Percentiles rank a stretch among this genome's conserved stretches.
These are phyloP conservation scores for Debaryomyces sp. DNA, from an alignment of 1,139 yeast species.

Conservation along the genomic window DNA sequence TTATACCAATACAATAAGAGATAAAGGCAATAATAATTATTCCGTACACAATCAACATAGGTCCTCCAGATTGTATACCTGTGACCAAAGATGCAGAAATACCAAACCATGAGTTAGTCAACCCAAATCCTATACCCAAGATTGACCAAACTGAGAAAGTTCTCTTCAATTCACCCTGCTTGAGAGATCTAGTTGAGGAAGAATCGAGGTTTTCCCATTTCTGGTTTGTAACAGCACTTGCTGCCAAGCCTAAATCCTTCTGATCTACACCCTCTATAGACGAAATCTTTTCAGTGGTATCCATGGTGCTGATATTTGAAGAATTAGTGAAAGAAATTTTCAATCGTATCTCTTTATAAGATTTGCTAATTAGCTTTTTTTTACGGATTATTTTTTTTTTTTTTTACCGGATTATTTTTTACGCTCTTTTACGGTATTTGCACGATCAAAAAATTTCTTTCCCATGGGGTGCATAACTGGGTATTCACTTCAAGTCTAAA, in stretches of 20 bases:
- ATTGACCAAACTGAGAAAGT: slow-evolving; percentile 57
- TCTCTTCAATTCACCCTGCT: slow-evolving; percentile 43
- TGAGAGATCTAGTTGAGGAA: slow-evolving; percentile 7
- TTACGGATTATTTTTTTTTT: neutral
- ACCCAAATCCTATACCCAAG: slow-evolving; percentile 68
- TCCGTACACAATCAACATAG: slow-evolving; percentile 67
- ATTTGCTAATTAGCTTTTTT: neutral
- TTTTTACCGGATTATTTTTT: neutral
- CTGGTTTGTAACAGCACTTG: neutral
- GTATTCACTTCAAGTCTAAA: neutral
- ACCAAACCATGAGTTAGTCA: slow-evolving; percentile 74
- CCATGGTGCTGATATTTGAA: slow-evolving; percentile 1
- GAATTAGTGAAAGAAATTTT: neutral
- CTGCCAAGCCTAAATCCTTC: neutral
- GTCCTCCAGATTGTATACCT: slow-evolving; percentile 69
- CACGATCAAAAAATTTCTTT: neutral
- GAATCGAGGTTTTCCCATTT: slow-evolving; percentile 1
- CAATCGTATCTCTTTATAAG: neutral
- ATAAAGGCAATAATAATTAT: slow-evolving; percentile 60
- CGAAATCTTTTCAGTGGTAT: slow-evolving; percentile 1
- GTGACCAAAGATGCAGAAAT: slow-evolving; percentile 65
- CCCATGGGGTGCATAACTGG: neutral
- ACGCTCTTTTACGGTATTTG: neutral
- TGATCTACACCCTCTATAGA: neutral
- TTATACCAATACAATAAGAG: slow-evolving; percentile 42